Percentiles rank a stretch among this genome's conserved stretches.
Conservation (phyloP, 2,329 filamentous ascomycete species). For the Sclerotinia nivalis region DNA sequence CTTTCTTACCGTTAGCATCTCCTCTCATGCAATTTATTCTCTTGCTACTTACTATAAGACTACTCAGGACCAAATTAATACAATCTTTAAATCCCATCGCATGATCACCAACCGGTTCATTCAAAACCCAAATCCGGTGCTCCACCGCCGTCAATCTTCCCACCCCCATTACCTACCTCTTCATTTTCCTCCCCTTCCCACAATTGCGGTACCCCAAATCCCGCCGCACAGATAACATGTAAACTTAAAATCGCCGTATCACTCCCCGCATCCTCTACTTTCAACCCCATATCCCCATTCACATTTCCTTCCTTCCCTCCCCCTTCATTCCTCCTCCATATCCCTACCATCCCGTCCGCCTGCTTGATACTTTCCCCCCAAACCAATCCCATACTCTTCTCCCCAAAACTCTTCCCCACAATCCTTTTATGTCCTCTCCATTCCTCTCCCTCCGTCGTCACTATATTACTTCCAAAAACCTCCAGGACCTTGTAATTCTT, state of each 20-base stretch:
- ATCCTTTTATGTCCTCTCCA: conserved; percentile 42
- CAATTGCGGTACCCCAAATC: conserved; percentile 46
- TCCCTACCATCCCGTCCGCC: conserved; percentile 45
- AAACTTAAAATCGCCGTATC: conserved; percentile 53
- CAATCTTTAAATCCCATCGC: conserved; percentile 52
- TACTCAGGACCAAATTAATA: conserved; percentile 49
- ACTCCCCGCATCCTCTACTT: conserved; percentile 45
- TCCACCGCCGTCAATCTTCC: neutral
- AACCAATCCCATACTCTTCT: conserved; percentile 50
- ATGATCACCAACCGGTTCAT: conserved; percentile 1
- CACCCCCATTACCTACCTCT: too few species aligned
- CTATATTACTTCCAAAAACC: conserved; percentile 39
- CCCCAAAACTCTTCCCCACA: conserved; percentile 40
- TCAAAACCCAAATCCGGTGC: conserved; percentile 11
- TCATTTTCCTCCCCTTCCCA: conserved; percentile 43
- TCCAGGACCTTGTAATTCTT: conserved; percentile 39
- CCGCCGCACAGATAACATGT: conserved; percentile 55
- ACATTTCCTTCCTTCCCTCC: conserved; percentile 41
- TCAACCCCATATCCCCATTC: conserved; percentile 30
- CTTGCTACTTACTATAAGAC: conserved; percentile 40
- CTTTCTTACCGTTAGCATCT: neutral
- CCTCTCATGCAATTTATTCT: neutral
- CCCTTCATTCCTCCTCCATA: conserved; percentile 49
- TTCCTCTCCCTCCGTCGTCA: conserved; percentile 39
- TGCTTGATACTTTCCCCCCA: conserved; percentile 52